Conservation (phyloP, 192 early-diverging fungal species). For the Backusella luteola region DNA sequence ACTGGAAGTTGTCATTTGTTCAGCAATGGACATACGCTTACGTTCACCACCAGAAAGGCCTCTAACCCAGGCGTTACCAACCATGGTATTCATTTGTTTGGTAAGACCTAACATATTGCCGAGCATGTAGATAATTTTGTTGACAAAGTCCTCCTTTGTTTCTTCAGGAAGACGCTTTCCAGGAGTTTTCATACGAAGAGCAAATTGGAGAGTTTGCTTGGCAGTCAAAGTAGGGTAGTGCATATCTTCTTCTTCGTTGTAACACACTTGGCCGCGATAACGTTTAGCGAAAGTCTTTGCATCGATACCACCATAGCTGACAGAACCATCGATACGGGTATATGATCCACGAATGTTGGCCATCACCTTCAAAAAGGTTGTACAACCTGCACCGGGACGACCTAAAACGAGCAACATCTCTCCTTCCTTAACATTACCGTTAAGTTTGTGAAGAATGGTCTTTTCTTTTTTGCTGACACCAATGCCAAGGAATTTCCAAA, state of each 20-base stretch:
- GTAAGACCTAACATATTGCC: conserved; percentile 52
- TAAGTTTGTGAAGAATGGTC: conserved; percentile 57
- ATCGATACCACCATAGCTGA: conserved; percentile 69
- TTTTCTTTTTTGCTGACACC: conserved; percentile 4
- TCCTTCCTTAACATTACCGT: conserved; percentile 69
- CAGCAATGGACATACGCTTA: conserved; percentile 76
- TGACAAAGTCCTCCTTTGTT: conserved; percentile 46
- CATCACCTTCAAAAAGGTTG: conserved; percentile 61
- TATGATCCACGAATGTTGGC: conserved; percentile 57
- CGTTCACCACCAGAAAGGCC: conserved; percentile 82
- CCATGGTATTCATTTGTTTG: conserved; percentile 68
- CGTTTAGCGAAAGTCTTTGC: conserved; percentile 53
- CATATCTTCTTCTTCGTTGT: conserved; percentile 79
- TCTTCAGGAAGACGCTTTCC: conserved; percentile 51
- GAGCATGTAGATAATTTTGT: conserved; percentile 46
- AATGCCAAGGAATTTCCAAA: conserved; percentile 30
- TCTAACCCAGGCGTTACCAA: conserved; percentile 74
- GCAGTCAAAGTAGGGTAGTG: conserved; percentile 81
- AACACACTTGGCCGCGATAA: conserved; percentile 75
- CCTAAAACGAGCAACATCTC: conserved; percentile 73
- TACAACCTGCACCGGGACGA: conserved; percentile 69
- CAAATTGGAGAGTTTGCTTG: conserved; percentile 75
- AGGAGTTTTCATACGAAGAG: conserved; percentile 70
- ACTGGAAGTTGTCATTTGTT: conserved; percentile 66
- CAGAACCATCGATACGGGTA: conserved; percentile 48